Conservation (phyloP, 2,329 filamentous ascomycete genomes). For the Penicillium frequentans region DNA sequence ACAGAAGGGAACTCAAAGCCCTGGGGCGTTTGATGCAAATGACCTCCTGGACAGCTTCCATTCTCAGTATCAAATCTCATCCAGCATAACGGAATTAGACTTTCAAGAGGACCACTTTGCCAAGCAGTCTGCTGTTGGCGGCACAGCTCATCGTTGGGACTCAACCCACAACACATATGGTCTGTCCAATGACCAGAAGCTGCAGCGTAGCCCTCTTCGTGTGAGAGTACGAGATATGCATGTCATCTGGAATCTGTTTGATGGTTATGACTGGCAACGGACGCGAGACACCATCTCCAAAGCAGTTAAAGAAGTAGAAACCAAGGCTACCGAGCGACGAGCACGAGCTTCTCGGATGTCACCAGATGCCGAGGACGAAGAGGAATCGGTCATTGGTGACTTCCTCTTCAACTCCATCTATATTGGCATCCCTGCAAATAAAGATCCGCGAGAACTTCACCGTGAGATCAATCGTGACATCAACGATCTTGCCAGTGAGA, state of each 20-base stretch:
- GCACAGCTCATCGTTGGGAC: conserved; percentile 77
- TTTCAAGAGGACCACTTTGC: conserved; percentile 80
- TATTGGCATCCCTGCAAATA: conserved; percentile 84
- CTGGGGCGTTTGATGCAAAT: conserved; percentile 40
- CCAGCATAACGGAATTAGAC: conserved; percentile 63
- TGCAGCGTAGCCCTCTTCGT: conserved; percentile 69
- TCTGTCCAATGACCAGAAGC: conserved; percentile 60
- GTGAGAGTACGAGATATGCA: conserved; percentile 83
- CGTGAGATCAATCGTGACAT: conserved; percentile 84
- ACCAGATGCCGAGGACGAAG: conserved; percentile 61
- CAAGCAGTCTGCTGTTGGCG: conserved; percentile 59
- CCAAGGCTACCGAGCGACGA: conserved; percentile 73
- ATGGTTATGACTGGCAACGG: conserved; percentile 93
- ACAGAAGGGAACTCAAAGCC: conserved; percentile 37
- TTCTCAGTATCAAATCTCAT: conserved; percentile 54
- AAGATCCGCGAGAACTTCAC: conserved; percentile 78
- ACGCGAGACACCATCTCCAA: conserved; percentile 85
- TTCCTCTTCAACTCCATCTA: conserved; percentile 99
- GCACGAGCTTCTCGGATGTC: conserved; percentile 58
- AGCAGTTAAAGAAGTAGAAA: conserved; percentile 84
- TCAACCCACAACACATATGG: conserved; percentile 75
- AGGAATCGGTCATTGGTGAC: conserved; percentile 86
- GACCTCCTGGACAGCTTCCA: conserved; percentile 53
- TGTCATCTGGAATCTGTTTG: conserved; percentile 95
- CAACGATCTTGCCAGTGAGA: conserved; percentile 83